Base-by-base conservation (phyloP, 352 stramenopile species). In the Peronospora farinosa region DNA sequence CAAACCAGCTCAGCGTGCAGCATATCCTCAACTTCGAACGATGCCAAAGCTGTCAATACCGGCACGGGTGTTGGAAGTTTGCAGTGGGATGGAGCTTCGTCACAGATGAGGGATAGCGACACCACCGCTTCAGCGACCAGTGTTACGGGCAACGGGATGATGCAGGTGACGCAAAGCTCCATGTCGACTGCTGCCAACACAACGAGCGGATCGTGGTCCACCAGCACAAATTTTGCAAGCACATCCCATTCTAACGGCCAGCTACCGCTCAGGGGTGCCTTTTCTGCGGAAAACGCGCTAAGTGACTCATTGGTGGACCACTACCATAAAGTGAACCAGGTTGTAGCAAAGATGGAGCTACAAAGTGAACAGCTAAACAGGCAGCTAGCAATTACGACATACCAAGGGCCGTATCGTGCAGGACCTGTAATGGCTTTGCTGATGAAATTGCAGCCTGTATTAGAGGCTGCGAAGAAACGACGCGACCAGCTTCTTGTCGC, bases 301-400 rank as follows among this genome's bases (percentile, higher is more conserved):
- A 54, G 80, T 47, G 72, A 83, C 23, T 67, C 70, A 3, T 52
- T 88, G n/a, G 69, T 73, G 35, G 67, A 84, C 11, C 65, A 65
- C 5, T 74, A 87, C 37, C 50, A 85, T 27, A 45, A 72, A 21
- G 30, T 74, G 31, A 83, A 77, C 55, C 33, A 64, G 17, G 62
- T 45, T 5, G 74, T 86, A 2, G 40, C 60, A 8, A 57, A 64
- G 2, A 40, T 80, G 42, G 77, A 88, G 53, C 40, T 78, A 7
- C 38, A 67, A 32, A 60, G 66, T 23, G 53, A 69, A 16, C 35
- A 63, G 4, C 37, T 79, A 33, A 86, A 70, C 21, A 59, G 48
- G 12, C 57, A 71, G 28, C 70, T 88, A 16, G 53, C 83, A 27
- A 38, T 75, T 10, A 62, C 65, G 13, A 75, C 75, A 8, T 72